Evolutionary conservation across 1,284 basidiomycete species (phyloP).

Genomic region (Kwoniella shivajii): DNA sequence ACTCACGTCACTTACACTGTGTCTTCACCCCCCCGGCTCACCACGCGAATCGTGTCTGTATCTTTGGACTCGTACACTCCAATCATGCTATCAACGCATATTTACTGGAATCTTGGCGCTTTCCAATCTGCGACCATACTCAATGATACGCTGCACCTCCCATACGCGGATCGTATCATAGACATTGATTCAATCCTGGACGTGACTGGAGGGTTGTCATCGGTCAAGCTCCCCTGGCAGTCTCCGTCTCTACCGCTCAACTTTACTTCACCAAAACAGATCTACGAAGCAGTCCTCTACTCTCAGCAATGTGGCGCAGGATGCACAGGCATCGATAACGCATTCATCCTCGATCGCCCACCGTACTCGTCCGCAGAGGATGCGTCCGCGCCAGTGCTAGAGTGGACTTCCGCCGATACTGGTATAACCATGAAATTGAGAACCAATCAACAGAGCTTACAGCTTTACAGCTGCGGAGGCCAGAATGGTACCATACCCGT

Average conservation of each 20-base stretch:
- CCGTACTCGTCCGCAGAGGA: slow-evolving; percentile 1
- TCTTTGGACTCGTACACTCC: slow-evolving; percentile 35
- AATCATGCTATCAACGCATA: slow-evolving; percentile 41
- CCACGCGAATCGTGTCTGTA: slow-evolving; percentile 26
- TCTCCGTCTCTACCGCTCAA: slow-evolving; percentile 24
- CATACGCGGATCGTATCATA: slow-evolving; percentile 30
- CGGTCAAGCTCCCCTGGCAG: slow-evolving; percentile 16
- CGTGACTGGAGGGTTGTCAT: slow-evolving; percentile 34
- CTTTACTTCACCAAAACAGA: slow-evolving; percentile 28
- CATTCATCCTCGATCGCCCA: slow-evolving; percentile 36
- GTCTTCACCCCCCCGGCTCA: slow-evolving; percentile 22
- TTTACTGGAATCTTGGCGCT: slow-evolving; percentile 42
- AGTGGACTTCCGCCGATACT: slow-evolving; percentile 22
- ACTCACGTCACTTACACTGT: slow-evolving; percentile 34
- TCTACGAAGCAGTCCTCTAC: slow-evolving; percentile 19
- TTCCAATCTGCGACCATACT: slow-evolving; percentile 26
- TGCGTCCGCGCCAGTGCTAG: slow-evolving; percentile 10
- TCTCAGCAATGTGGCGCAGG: slow-evolving; percentile 32
- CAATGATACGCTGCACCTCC: slow-evolving; percentile 36
- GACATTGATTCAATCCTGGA: slow-evolving; percentile 29
- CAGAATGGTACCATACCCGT: slow-evolving; percentile 23
- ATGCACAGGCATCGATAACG: slow-evolving; percentile 40
- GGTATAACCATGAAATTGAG: slow-evolving; percentile 34
- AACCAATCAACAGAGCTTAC: slow-evolving; percentile 38
- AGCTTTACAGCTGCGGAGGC: slow-evolving; percentile 33